A percentile compares a stretch with the other conserved stretches of the same genome.
Evolutionary conservation across 2,329 filamentous ascomycete species (phyloP).

Genomic region (Acrocalymma vagum): DNA sequence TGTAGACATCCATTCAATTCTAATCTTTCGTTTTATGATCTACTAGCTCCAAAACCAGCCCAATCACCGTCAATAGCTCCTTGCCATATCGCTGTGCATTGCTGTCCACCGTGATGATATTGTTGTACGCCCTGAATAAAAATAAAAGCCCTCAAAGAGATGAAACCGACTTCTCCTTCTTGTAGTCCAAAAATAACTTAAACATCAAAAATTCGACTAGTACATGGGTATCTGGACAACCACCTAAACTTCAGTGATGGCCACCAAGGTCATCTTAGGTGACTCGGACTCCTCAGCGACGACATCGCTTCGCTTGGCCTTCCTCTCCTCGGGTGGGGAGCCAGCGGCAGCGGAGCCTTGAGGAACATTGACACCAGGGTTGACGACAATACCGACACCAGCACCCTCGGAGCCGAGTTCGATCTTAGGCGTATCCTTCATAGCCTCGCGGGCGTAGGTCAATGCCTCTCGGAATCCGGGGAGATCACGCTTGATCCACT

Average conservation of each 20-base stretch:
- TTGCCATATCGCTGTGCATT: slow-evolving; percentile 2
- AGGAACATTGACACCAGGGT: slow-evolving; percentile 49
- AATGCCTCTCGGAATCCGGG: slow-evolving; percentile 59
- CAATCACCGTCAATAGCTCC: neutral
- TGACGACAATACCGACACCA: slow-evolving; percentile 50
- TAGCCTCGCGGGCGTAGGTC: slow-evolving; percentile 55
- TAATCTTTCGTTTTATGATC: slow-evolving; percentile 14
- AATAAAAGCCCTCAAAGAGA: no score
- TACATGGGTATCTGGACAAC: slow-evolving; percentile 13
- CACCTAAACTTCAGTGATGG: slow-evolving; percentile 47
- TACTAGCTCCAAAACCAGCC: neutral
- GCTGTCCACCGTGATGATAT: slow-evolving; percentile 3
- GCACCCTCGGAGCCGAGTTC: slow-evolving; percentile 58
- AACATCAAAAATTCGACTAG: no score
- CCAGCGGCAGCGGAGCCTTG: slow-evolving; percentile 48
- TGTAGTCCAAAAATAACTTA: no score
- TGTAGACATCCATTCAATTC: slow-evolving; percentile 15
- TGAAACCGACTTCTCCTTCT: no score
- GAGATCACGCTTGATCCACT: slow-evolving; percentile 58
- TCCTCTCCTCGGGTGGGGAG: slow-evolving; percentile 16
- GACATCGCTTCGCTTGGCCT: slow-evolving; percentile 38
- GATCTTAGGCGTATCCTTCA: slow-evolving; percentile 57
- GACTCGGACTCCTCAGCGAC: slow-evolving; percentile 38
- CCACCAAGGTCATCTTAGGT: slow-evolving; percentile 50
- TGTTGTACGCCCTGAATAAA: no score